These are phyloP conservation scores for Phytophthora cajani DNA, from an alignment of 352 stramenopile genomes.

Conservation along the genomic window DNA sequence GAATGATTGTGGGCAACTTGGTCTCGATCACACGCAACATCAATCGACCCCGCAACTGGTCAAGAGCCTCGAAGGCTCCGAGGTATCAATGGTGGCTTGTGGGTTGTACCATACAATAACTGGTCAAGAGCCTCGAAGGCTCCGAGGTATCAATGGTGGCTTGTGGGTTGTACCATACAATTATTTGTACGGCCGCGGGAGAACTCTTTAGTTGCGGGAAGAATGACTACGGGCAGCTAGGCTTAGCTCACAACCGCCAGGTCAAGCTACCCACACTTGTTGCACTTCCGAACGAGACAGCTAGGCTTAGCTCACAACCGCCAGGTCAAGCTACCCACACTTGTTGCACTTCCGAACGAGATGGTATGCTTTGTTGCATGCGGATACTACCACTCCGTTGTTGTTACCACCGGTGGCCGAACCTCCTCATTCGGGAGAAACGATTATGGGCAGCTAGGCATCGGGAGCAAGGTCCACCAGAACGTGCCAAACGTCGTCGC, in stretches of 20 bases:
- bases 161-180: conserved; percentile 87
- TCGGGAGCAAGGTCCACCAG: conserved; percentile 87
- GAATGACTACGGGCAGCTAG: conserved; percentile 90
- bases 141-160: conserved; percentile 79
- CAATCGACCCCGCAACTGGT: conserved; percentile 78
- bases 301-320: conserved; percentile 78
- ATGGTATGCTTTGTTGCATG: conserved; percentile 84
- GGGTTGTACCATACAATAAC: conserved; percentile 87
- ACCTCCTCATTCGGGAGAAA: conserved; percentile 87
- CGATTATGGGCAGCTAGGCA: conserved; percentile 88
- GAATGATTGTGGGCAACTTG: conserved; percentile 90
- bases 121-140: conserved; percentile 78
- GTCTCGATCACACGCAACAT: conserved; percentile 83
- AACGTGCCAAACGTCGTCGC: conserved; percentile 74
- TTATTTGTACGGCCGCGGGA: conserved; percentile 72
- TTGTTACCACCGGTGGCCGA: conserved; percentile 69
- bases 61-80: conserved; percentile 70
- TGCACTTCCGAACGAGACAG: conserved; percentile 68
- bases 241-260: conserved; percentile 78
- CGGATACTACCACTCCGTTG: conserved; percentile 86
- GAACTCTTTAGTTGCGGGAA: conserved; percentile 86
- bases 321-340: conserved; percentile 73
- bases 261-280: conserved; percentile 75
- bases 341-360: conserved; percentile 71
- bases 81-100: conserved; percentile 82